Base-by-base conservation (phyloP, 2,329 filamentous ascomycete genomes). In the Keithomyces neogunnii region DNA sequence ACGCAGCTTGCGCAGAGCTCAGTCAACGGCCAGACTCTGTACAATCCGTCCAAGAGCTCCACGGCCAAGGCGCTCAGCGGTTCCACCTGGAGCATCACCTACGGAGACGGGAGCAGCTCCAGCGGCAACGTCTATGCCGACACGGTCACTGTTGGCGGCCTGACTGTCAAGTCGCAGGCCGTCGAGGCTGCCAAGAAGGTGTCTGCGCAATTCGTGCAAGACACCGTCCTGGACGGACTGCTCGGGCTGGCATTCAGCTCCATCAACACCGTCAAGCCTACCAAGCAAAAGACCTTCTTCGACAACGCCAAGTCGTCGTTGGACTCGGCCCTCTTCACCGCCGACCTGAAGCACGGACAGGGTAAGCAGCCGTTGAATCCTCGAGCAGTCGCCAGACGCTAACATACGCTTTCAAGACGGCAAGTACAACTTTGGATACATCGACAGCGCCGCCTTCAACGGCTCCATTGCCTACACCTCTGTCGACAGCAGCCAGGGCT, bases 391-490 rank as follows among this genome's bases (percentile, higher is more conserved):
- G 33, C 33, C 10, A 6, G 33, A 6, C 33, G 6, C 36, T 39
- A 39, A 39, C 13, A n/a, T n/a, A 31, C 28, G 13, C 36, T 8
- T 42, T n/a, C n/a, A 28, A 44, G 72, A 73, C 2, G 86, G 86
- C 45, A 75, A 78, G 32, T 91, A 89, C 69, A 83, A 89, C 62
- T 91, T 91, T 60, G 88, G 88, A 54, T 75, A 67, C 58, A 82
- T 91, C 60, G 84, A 91, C 63, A 62, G 60, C 2, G 69, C 69
- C 51, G 82, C 86, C 59, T 86, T 85, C 65, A 72, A 65, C 2
- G 86, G 86, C 35, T 60, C 74, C 3, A 75, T 91, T 59, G 67
- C 74, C 28, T 88, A 82, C 63, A 73, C 82, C 26, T 70, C 76
- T 8, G 74, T 89, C 55, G 78, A 88, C 62, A 74, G 73, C 30